Percentiles rank a stretch among this genome's conserved stretches.
These are phyloP conservation scores for Fusarium longipes DNA, from an alignment of 2,329 filamentous ascomycete species.

Conservation along the genomic window DNA sequence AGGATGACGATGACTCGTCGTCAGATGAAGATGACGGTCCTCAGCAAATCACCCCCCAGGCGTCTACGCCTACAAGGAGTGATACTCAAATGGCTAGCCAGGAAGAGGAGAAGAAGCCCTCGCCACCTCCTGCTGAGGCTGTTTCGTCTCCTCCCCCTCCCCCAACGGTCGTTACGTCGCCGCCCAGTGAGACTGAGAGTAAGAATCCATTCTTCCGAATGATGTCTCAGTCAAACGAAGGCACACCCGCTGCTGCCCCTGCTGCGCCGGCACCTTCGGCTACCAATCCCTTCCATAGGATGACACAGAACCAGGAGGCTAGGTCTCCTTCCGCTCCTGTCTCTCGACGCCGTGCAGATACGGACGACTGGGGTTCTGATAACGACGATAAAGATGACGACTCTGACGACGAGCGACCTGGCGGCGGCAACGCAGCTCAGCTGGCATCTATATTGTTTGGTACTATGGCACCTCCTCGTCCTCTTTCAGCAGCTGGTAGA, in stretches of 20 bases:
- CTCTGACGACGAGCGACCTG: slow-evolving; percentile 76
- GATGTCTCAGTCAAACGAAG: slow-evolving; percentile 75
- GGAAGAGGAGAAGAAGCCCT: slow-evolving; percentile 64
- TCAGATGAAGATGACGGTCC: slow-evolving; percentile 85
- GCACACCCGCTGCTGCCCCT: slow-evolving; percentile 55
- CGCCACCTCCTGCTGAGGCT: slow-evolving; percentile 59
- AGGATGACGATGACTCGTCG: slow-evolving; percentile 78
- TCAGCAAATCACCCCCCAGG: slow-evolving; percentile 73
- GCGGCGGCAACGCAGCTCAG: slow-evolving; percentile 86
- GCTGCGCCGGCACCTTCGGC: slow-evolving; percentile 53
- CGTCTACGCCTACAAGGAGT: slow-evolving; percentile 67
- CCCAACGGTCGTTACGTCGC: slow-evolving; percentile 63
- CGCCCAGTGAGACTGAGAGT: slow-evolving; percentile 77
- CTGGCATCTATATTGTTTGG: slow-evolving; percentile 95
- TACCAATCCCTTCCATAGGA: slow-evolving; percentile 96
- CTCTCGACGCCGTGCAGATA: slow-evolving; percentile 65
- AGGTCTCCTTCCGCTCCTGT: slow-evolving; percentile 60
- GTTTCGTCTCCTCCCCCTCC: slow-evolving; percentile 56
- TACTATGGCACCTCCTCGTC: slow-evolving; percentile 93
- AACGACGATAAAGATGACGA: slow-evolving; percentile 66
- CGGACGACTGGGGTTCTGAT: slow-evolving; percentile 86
- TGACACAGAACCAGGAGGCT: slow-evolving; percentile 76
- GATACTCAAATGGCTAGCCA: slow-evolving; percentile 64
- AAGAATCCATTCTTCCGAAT: slow-evolving; percentile 96
- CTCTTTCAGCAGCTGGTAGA: slow-evolving; percentile 83